Evolutionary conservation across 169 alveolate genomes (phyloP).

Genomic region (Plasmodium ovale): DNA sequence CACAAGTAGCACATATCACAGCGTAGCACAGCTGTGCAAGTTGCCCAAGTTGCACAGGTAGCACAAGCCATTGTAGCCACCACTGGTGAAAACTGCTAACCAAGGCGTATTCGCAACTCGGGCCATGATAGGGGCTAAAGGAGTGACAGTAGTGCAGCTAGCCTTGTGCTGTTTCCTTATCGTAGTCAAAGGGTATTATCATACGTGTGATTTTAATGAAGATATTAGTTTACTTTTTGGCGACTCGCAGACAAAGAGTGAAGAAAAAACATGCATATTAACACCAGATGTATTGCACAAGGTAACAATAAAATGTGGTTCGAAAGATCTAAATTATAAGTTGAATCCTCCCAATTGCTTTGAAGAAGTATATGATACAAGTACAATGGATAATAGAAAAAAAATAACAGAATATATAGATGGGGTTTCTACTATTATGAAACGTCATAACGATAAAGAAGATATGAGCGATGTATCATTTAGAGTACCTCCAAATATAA

Average conservation of each 20-base stretch:
- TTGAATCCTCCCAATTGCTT: constrained; percentile 42
- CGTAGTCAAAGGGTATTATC: not conserved
- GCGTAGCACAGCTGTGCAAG: too few species aligned
- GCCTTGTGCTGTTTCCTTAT: not conserved
- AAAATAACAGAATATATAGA: not conserved
- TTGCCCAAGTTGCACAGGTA: too few species aligned
- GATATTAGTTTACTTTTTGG: not conserved
- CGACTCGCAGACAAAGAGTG: not conserved
- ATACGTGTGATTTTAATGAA: constrained; percentile 49
- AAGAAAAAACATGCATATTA: not conserved
- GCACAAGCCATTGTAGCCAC: too few species aligned
- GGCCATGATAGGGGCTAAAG: too few species aligned
- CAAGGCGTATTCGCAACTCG: too few species aligned
- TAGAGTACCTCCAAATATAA: constrained; percentile 39
- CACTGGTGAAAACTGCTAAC: too few species aligned
- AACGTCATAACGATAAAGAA: not conserved
- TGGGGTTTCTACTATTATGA: constrained; percentile 7
- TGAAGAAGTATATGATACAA: constrained; percentile 5
- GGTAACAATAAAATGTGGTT: constrained; percentile 42
- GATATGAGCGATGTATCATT: constrained; percentile 11
- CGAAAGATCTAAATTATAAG: constrained; percentile 7
- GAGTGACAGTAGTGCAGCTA: too few species aligned
- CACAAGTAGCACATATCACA: too few species aligned
- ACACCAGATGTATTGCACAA: constrained; percentile 8
- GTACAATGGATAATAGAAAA: not conserved